Conservation (phyloP, 1,139 yeast genomes). For the Candida neerlandica region DNA sequence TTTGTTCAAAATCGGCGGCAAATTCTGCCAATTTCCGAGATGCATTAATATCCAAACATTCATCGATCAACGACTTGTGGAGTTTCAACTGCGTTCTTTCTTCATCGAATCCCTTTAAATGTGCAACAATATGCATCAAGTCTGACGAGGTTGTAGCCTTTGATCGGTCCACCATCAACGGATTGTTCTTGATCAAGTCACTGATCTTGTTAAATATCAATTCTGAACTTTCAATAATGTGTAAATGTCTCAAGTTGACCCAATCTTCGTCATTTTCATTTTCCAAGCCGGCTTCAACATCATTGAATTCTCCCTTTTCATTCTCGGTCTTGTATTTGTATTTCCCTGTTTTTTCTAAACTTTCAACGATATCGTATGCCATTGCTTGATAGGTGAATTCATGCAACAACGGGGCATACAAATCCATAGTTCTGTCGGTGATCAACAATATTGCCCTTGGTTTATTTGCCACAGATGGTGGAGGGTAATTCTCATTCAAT, state of each 20-base stretch:
- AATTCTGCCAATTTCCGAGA: conserved; percentile 58
- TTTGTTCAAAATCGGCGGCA: conserved; percentile 73
- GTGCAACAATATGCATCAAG: conserved; percentile 66
- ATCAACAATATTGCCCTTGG: conserved; percentile 77
- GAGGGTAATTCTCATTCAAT: conserved; percentile 62
- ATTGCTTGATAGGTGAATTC: conserved; percentile 94
- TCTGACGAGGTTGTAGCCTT: conserved; percentile 64
- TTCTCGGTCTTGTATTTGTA: conserved; percentile 65
- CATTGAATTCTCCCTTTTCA: conserved; percentile 55
- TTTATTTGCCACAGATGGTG: conserved; percentile 54
- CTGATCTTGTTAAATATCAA: conserved; percentile 60
- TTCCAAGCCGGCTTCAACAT: conserved; percentile 46
- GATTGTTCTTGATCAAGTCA: conserved; percentile 72
- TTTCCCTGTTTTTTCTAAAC: conserved; percentile 52
- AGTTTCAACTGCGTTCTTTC: conserved; percentile 62
- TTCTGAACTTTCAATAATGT: conserved; percentile 77
- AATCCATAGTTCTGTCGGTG: conserved; percentile 81
- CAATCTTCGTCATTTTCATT: conserved; percentile 76
- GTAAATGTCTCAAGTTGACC: conserved; percentile 72
- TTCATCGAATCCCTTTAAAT: conserved; percentile 66
- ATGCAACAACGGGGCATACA: conserved; percentile 82
- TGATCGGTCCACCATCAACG: conserved; percentile 64
- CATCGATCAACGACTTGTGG: conserved; percentile 63
- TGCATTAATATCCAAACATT: conserved; percentile 55
- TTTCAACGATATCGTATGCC: conserved; percentile 72